Evolutionary conservation across 2,329 filamentous ascomycete genomes (phyloP), one percentile per base, ranked within the genome.

Genomic region (Lachnellula arida): DNA sequence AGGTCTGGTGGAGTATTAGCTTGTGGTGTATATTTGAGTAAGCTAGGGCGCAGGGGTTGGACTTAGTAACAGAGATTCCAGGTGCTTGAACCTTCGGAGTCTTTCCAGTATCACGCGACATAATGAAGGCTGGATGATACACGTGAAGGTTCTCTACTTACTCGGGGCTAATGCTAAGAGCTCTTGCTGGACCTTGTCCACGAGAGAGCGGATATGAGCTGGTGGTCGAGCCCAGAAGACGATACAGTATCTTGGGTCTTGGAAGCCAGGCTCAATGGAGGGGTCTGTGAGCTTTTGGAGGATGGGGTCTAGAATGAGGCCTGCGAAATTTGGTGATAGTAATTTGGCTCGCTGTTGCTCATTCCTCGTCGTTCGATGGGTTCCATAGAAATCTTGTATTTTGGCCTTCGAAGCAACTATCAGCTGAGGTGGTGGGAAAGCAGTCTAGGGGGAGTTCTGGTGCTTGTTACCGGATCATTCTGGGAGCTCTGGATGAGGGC

Each of bases 201-300:
- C 83, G 56, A 97, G 73, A 19, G 79, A 74, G 46, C 87, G 77
- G 17, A 97, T 77, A 63, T 87, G 83, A 46, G 82, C 73, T 0
- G 92, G 88, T 15, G 93, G 93, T 6, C 92, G 80, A 3, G 89
- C 90, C 91, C 91, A 97, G 68, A 97, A 86, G 0, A 91, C 89
- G 11, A 97, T 77, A 68, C 92, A 95, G 67, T 96, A 80, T 42
- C 93, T 79, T 43, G 83, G 81, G 69, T 97, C 93, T 51, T 77
- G 71, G 68, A 88, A 96, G 1, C 82, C 83, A 1, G 85, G 86
- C 60, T 89, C 80, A 37, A 86, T 73, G 1, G 78, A 72, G 1
- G 81, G 80, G 44, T 86, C 78, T 62, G 87, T 81, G 34, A 96
- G 74, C 54, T 86, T 85, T 49, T 85, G 75, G 1, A 97, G 79